These are phyloP conservation scores for Metschnikowia aberdeeniae DNA, from an alignment of 805 yeast species.

Conservation along the genomic window DNA sequence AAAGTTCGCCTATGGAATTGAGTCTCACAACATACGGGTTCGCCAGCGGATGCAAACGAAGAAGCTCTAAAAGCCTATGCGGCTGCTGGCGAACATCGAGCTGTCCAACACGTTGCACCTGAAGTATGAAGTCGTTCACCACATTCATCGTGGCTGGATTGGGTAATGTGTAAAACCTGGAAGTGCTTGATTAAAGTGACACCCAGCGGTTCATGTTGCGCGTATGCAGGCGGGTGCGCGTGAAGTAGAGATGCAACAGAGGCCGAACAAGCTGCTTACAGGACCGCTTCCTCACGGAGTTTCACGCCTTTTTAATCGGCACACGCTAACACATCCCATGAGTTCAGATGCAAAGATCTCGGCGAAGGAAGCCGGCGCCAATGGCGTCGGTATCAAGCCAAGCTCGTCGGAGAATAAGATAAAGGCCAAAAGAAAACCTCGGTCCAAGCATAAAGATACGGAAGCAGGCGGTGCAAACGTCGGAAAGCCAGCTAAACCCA, in stretches of 20 bases:
- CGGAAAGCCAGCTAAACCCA: too few relatives aligned
- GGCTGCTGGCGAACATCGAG: constrained; percentile 21
- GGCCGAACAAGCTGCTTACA: too few relatives aligned
- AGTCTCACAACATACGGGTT: constrained; percentile 26
- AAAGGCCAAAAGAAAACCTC: not conserved
- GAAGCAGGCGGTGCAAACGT: too few relatives aligned
- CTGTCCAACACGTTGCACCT: constrained; percentile 27
- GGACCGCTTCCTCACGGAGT: too few relatives aligned
- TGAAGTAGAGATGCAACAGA: not conserved
- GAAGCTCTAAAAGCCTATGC: constrained; percentile 17
- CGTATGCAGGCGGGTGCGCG: constrained; percentile 5
- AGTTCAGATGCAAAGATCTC: not conserved
- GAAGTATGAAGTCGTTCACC: constrained; percentile 22
- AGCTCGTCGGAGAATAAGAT: not conserved
- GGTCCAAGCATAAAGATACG: not conserved
- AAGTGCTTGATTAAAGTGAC: not conserved
- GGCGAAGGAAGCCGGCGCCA: not conserved
- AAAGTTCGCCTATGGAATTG: constrained; percentile 18
- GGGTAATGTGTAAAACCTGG: not conserved
- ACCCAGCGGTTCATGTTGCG: not conserved
- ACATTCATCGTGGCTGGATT: constrained; percentile 16
- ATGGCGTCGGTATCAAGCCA: not conserved
- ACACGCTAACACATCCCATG: not conserved
- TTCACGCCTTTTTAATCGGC: too few relatives aligned
- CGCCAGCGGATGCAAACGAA: constrained; percentile 22